Evolutionary conservation across 2,329 filamentous ascomycete species (phyloP).

Genomic region (Pseudogymnoascus sp.): DNA sequence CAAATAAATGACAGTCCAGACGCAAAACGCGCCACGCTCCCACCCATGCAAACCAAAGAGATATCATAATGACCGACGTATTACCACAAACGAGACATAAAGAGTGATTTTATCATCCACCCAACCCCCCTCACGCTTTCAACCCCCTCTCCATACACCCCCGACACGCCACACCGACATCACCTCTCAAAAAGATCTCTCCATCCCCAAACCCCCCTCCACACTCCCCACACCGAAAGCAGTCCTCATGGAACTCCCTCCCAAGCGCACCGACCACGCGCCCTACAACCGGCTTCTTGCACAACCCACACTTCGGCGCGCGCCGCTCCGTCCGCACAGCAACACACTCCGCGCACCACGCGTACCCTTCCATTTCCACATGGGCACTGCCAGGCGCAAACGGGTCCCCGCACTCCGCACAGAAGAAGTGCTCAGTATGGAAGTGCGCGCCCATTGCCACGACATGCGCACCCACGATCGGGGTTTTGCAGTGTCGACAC

Average conservation of each 20-base stretch:
- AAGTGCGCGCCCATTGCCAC: slow-evolving; percentile 91
- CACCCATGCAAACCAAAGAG: background rate
- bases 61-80: background rate
- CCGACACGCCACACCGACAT: slow-evolving; percentile 52
- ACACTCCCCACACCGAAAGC: slow-evolving; percentile 71
- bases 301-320: slow-evolving; percentile 80
- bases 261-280: slow-evolving; percentile 84
- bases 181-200: slow-evolving; percentile 54
- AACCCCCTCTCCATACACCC: slow-evolving; percentile 51
- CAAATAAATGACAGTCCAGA: background rate
- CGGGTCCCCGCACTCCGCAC: slow-evolving; percentile 94
- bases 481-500: slow-evolving; percentile 93
- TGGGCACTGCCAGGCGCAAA: slow-evolving; percentile 66
- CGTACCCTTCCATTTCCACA: slow-evolving; percentile 94
- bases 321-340: slow-evolving; percentile 84
- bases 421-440: slow-evolving; percentile 98
- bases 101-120: background rate
- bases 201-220: slow-evolving; percentile 54
- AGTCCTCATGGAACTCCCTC: slow-evolving; percentile 86
- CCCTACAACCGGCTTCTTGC: slow-evolving; percentile 75
- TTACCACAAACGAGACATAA: background rate
- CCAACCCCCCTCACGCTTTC: slow-evolving; percentile 32
- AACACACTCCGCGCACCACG: slow-evolving; percentile 92
- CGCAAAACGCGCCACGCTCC: background rate
- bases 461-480: slow-evolving; percentile 90